Percentiles rank a stretch among this genome's conserved stretches.
phyloP scores from a whole-genome alignment of 2,329 filamentous ascomycete species.

The Apiospora rasikravindrae region DNA sequence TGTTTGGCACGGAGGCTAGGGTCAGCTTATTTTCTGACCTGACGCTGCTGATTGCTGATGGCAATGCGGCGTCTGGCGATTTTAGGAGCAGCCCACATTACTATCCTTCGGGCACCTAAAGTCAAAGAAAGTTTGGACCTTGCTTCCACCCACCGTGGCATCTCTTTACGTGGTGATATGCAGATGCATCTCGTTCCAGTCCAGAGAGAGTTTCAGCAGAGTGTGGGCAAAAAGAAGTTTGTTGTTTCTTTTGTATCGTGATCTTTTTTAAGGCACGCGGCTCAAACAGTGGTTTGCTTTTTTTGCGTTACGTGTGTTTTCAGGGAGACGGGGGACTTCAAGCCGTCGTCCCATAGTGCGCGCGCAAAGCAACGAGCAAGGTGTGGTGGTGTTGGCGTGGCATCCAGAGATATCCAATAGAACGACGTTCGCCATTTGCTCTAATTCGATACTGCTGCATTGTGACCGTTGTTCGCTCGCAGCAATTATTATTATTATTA shows the following conservation, averaged over 20 bases:
- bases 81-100: background rate
- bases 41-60: background rate
- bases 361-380: background rate
- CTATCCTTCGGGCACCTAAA: slow-evolving; percentile 14
- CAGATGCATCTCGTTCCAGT: background rate
- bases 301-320: slow-evolving; percentile 3
- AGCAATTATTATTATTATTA: background rate
- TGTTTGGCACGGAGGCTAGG: background rate
- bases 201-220: background rate
- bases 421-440: slow-evolving; percentile 1
- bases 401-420: slow-evolving; percentile 20
- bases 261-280: background rate
- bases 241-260: background rate
- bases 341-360: background rate
- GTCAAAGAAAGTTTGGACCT: background rate
- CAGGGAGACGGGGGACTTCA: background rate
- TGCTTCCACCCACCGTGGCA: background rate
- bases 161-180: background rate
- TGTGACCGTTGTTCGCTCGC: background rate
- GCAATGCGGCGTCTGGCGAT: slow-evolving; percentile 8
- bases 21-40: background rate
- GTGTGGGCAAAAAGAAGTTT: slow-evolving; percentile 2
- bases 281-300: slow-evolving; percentile 4
- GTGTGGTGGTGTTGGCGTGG: slow-evolving; percentile 7
- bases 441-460: background rate